phyloP scores from a whole-genome alignment of 176 grass and related monocot species.

The Leersia perrieri region DNA sequence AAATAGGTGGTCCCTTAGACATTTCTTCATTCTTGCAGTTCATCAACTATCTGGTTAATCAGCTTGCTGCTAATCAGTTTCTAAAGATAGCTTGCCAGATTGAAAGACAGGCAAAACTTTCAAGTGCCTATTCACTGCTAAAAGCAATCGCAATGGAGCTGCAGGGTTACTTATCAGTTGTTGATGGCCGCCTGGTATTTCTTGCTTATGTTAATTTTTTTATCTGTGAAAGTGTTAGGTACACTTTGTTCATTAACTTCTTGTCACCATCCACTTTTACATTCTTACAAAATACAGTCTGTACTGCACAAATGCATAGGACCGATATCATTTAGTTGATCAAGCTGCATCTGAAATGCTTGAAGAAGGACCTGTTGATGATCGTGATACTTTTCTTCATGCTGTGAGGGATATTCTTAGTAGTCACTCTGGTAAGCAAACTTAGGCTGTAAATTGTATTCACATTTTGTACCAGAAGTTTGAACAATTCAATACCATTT shows the following conservation, averaged over 20 bases:
- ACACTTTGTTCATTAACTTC: constrained; percentile 6
- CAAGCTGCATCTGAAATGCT: constrained; percentile 59
- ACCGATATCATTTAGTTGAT: constrained; percentile 60
- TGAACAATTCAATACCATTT: constrained; percentile 7
- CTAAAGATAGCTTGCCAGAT: constrained; percentile 76
- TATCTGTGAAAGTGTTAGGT: neutral
- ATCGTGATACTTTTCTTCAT: constrained; percentile 80
- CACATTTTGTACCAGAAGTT: neutral
- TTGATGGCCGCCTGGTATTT: constrained; percentile 63
- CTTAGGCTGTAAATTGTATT: neutral
- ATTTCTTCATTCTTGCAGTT: constrained; percentile 50
- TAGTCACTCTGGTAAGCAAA: constrained; percentile 61
- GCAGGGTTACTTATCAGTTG: constrained; percentile 66
- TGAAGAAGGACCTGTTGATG: constrained; percentile 90
- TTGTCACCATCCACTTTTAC: constrained; percentile 16
- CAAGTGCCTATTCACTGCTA: constrained; percentile 60
- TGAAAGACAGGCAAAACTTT: constrained; percentile 54
- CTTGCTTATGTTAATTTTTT: constrained; percentile 1
- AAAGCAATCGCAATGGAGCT: constrained; percentile 78
- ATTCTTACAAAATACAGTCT: constrained; percentile 30
- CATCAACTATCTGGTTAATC: constrained; percentile 89
- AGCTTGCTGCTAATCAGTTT: constrained; percentile 66
- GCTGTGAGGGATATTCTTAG: constrained; percentile 74
- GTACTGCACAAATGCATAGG: constrained; percentile 44
- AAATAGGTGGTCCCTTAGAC: neutral